A percentile compares a stretch with the other conserved stretches of the same genome.
Conservation (phyloP, 768 basidiomycete species). For the Russula sp. region DNA sequence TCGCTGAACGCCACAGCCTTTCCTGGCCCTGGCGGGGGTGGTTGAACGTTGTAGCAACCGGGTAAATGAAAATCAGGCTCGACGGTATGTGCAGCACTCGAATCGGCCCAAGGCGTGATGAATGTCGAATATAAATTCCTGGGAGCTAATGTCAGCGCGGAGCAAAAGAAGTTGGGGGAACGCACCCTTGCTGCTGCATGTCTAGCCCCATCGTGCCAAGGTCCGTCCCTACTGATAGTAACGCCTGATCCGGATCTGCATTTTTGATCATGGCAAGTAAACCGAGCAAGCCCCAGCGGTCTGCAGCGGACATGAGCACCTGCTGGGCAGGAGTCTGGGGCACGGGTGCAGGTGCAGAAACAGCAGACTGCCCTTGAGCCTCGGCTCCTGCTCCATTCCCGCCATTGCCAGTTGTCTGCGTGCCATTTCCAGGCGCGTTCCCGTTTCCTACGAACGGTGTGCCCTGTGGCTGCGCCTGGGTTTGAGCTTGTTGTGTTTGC, state of each 20-base stretch:
- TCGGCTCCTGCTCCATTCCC: constrained; percentile 31
- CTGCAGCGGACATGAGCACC: constrained; percentile 31
- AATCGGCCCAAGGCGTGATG: constrained; percentile 93
- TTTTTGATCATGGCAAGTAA: constrained; percentile 81
- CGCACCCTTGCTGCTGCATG: constrained; percentile 75
- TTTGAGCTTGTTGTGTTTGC: constrained; percentile 36
- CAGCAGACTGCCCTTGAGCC: constrained; percentile 22
- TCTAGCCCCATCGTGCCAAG: constrained; percentile 87
- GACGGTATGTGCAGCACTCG: constrained; percentile 72
- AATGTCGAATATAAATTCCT: constrained; percentile 86
- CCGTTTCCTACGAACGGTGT: constrained; percentile 27
- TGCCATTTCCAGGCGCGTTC: constrained; percentile 28
- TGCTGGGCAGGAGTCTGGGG: constrained; percentile 33
- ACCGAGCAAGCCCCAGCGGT: constrained; percentile 46
- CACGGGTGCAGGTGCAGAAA: constrained; percentile 38
- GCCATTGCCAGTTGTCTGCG: constrained; percentile 21
- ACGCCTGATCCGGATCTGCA: constrained; percentile 73
- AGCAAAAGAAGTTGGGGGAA: constrained; percentile 20
- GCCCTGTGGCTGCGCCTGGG: constrained; percentile 15
- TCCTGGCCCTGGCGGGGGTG: constrained; percentile 72
- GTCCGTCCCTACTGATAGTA: constrained; percentile 84
- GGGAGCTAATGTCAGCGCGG: background rate
- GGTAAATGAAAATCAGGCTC: constrained; percentile 91
- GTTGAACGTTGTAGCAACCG: constrained; percentile 84
- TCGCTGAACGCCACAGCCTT: constrained; percentile 85